These are phyloP conservation scores for Platismatia glauca DNA, from an alignment of 495 filamentous ascomycete genomes.

Conservation along the genomic window DNA sequence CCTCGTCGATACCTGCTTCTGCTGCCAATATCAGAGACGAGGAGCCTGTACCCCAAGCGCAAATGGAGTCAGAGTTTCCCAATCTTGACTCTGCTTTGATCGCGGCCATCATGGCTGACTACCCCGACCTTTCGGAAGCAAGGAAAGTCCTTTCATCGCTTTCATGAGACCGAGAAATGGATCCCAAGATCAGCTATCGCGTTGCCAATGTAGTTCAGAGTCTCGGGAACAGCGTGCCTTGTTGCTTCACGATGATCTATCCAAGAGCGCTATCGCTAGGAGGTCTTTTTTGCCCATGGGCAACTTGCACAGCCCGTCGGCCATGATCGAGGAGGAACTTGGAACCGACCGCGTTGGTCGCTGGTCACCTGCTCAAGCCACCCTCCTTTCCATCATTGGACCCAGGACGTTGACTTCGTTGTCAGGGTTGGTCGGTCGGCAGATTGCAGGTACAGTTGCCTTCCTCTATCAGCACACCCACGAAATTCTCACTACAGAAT, in stretches of 20 bases:
- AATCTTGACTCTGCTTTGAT: constrained; percentile 18
- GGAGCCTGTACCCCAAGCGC: background rate
- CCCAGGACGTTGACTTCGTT: too few species aligned
- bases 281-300: too few species aligned
- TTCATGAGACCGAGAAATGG: background rate
- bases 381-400: background rate
- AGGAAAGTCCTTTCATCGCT: constrained; percentile 9
- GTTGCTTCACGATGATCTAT: too few species aligned
- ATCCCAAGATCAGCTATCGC: background rate
- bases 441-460: too few species aligned
- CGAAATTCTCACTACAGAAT: too few species aligned
- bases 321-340: background rate
- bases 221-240: background rate
- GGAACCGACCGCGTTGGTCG: background rate
- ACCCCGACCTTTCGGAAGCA: constrained; percentile 8
- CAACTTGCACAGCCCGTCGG: too few species aligned
- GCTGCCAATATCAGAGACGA: background rate
- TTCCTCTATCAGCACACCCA: too few species aligned
- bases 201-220: background rate
- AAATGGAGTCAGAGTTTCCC: constrained; percentile 16
- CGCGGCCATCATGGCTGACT: constrained; percentile 20
- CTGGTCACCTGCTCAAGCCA: background rate
- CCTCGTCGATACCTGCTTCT: background rate
- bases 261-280: too few species aligned
- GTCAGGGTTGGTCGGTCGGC: too few species aligned